These are phyloP conservation scores for grape (Vitis vinifera) DNA, from an alignment of 164 flowering plant genomes.

Conservation along the genomic window DNA sequence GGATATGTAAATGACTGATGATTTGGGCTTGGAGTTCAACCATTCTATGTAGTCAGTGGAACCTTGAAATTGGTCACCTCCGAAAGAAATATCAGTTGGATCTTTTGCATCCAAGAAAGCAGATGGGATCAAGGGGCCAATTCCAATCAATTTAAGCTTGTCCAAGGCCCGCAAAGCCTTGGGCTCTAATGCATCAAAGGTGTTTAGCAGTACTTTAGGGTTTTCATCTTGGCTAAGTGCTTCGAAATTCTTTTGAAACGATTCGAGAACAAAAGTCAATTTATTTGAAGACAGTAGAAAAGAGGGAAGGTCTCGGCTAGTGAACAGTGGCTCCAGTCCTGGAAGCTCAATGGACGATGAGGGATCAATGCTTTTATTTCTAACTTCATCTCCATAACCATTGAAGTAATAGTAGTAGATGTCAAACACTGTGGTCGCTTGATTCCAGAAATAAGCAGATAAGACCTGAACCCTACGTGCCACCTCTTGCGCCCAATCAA, in stretches of 20 bases:
- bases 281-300: no score
- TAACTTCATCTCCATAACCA: constrained; percentile 9
- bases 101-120: neutral
- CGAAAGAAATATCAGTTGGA: neutral
- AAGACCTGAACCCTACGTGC: constrained; percentile 18
- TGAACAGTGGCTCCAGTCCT: no score
- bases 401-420: constrained; percentile 26
- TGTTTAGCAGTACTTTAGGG: neutral
- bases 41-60: neutral
- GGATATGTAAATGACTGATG: neutral
- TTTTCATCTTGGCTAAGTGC: neutral
- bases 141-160: no score
- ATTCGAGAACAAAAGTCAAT: neutral
- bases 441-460: constrained; percentile 20
- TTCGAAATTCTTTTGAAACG: neutral
- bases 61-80: neutral
- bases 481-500: neutral
- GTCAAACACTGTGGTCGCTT: constrained; percentile 21
- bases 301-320: no score
- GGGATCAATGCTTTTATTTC: neutral
- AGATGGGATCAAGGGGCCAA: neutral
- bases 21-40: neutral
- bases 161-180: neutral
- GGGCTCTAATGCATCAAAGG: neutral
- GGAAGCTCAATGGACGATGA: neutral